These are phyloP conservation scores for Eustoma russellianum DNA, from an alignment of 257 asterid species.

Conservation along the genomic window DNA sequence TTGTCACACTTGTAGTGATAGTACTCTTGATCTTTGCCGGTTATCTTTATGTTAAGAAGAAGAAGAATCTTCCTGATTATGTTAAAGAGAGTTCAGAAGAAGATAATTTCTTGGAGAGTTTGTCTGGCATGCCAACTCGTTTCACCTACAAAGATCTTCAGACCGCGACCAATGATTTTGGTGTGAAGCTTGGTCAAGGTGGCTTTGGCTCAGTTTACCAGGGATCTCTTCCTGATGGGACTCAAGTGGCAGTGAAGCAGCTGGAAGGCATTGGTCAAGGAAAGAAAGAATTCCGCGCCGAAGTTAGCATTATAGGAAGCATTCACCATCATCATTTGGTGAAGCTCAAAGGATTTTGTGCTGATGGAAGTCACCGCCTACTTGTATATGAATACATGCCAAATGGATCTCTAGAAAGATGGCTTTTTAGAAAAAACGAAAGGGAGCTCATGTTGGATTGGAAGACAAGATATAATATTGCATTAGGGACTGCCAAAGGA, in stretches of 20 bases:
- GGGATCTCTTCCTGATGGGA: conserved; percentile 72
- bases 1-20: conserved; percentile 37
- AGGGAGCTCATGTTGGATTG: conserved; percentile 66
- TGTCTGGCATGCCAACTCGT: conserved; percentile 93
- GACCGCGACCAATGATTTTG: conserved; percentile 57
- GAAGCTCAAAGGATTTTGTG: conserved; percentile 77
- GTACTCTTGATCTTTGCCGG: conserved; percentile 39
- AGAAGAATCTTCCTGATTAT: conserved; percentile 35
- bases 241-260: conserved; percentile 68
- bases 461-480: conserved; percentile 61
- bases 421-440: conserved; percentile 65
- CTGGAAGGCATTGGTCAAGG: conserved; percentile 95
- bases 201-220: conserved; percentile 94
- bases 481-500: conserved; percentile 85
- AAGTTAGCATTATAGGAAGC: conserved; percentile 94
- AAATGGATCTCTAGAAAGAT: conserved; percentile 75
- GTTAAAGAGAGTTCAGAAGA: conserved; percentile 63
- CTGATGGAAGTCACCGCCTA: conserved; percentile 82
- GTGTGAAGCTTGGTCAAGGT: conserved; percentile 89
- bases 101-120: conserved; percentile 63
- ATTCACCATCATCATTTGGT: conserved; percentile 86
- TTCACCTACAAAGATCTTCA: conserved; percentile 70
- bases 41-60: conserved; percentile 23
- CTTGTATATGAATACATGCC: conserved; percentile 90
- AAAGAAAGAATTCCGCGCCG: conserved; percentile 95